Evolutionary conservation across 257 asterid genomes (phyloP).

Genomic region (Oldenlandia corymbosa): DNA sequence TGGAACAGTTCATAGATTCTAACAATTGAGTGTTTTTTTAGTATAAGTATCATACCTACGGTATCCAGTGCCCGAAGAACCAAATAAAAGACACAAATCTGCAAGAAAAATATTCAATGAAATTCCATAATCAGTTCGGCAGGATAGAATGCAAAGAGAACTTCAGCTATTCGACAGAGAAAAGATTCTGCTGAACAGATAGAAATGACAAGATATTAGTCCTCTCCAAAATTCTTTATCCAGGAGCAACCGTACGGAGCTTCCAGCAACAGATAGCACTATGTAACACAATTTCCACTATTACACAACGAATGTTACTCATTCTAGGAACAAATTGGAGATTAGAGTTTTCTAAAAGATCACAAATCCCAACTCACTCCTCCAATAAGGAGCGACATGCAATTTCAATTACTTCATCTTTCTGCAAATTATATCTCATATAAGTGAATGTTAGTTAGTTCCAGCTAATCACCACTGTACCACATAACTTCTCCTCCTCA

Average conservation of each 20-base stretch:
- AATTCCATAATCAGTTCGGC: not conserved
- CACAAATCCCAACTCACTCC: not conserved
- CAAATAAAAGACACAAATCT: constrained; percentile 94
- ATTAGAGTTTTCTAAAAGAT: not conserved
- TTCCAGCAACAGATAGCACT: not conserved
- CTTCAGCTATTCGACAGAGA: not conserved
- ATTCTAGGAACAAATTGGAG: not conserved
- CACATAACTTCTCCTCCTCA: no score
- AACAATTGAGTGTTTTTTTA: not conserved
- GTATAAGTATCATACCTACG: constrained; percentile 58
- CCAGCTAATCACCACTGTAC: no score
- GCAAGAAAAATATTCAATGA: constrained; percentile 25
- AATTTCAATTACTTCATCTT: not conserved
- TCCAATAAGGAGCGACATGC: not conserved
- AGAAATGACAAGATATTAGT: not conserved
- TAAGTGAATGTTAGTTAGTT: no score
- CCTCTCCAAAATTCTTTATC: not conserved
- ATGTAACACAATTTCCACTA: not conserved
- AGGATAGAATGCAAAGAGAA: not conserved
- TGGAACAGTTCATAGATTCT: not conserved
- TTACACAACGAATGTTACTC: not conserved
- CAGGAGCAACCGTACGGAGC: not conserved
- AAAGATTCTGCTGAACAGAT: not conserved
- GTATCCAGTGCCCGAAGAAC: constrained; percentile 98
- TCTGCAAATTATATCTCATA: not conserved